phyloP scores from a whole-genome alignment of 2,329 filamentous ascomycete genomes.

The Fusarium brachygibbosum region DNA sequence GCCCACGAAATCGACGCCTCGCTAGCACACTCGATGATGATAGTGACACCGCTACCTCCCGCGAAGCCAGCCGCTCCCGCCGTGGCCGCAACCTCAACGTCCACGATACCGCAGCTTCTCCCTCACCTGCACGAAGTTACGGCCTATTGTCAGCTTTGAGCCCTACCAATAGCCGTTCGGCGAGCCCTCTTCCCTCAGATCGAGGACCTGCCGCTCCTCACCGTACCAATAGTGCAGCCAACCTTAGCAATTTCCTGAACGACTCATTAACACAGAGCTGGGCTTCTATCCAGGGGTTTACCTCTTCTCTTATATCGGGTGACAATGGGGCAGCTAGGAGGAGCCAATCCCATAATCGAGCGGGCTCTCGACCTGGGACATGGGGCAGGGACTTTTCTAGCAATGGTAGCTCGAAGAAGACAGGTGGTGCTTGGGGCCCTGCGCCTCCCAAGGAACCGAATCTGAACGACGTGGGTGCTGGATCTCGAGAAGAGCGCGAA shows the following conservation, averaged over 20 bases:
- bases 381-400: constrained; percentile 38
- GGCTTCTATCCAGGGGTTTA: constrained; percentile 68
- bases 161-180: constrained; percentile 58
- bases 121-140: constrained; percentile 54
- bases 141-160: constrained; percentile 53
- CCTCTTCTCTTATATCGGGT: constrained; percentile 58
- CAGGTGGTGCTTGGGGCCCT: constrained; percentile 63
- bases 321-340: constrained; percentile 42
- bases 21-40: constrained; percentile 52
- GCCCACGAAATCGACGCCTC: constrained; percentile 66
- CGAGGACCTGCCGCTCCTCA: constrained; percentile 51
- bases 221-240: constrained; percentile 55
- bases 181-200: constrained; percentile 64
- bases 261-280: constrained; percentile 67
- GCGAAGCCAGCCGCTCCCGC: constrained; percentile 36
- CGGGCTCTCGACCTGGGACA: constrained; percentile 39
- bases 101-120: constrained; percentile 29
- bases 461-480: constrained; percentile 66
- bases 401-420: constrained; percentile 34
- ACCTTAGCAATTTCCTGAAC: constrained; percentile 60
- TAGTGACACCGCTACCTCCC: constrained; percentile 39
- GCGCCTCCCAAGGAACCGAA: constrained; percentile 56
- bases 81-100: constrained; percentile 42
- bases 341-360: constrained; percentile 45
- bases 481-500: constrained; percentile 67